Conservation (phyloP, 2,329 filamentous ascomycete genomes). For the Phoma sp. region DNA sequence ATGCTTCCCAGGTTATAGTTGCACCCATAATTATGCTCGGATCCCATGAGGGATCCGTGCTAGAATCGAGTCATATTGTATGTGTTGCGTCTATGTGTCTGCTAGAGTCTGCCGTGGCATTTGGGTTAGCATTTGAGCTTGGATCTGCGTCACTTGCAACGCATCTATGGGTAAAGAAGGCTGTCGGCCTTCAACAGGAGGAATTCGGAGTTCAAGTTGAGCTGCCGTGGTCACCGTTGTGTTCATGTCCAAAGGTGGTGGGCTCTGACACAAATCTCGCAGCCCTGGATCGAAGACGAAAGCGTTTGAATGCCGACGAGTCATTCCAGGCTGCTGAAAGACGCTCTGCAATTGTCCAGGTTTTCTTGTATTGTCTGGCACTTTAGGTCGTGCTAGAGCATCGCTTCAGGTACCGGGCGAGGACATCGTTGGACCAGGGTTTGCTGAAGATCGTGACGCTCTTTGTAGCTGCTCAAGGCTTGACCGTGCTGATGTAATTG, state of each 20-base stretch:
- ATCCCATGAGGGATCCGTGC: not conserved
- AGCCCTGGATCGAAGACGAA: not conserved
- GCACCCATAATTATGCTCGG: not conserved
- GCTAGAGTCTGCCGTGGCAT: not conserved
- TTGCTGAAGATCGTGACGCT: too few relatives aligned
- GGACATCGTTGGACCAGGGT: too few relatives aligned
- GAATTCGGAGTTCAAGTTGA: too few relatives aligned
- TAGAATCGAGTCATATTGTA: not conserved
- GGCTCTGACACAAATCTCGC: not conserved
- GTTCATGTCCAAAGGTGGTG: not conserved
- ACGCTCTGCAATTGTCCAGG: not conserved
- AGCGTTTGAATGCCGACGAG: not conserved
- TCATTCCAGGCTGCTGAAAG: slow-evolving; percentile 1
- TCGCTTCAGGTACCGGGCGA: too few relatives aligned
- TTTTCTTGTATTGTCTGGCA: not conserved
- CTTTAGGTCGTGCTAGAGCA: too few relatives aligned
- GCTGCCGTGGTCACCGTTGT: not conserved
- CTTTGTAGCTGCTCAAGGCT: not conserved
- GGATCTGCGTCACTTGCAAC: not conserved
- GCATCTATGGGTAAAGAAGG: too few relatives aligned
- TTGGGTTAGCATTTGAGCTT: too few relatives aligned
- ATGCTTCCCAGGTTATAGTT: not conserved
- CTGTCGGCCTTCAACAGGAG: too few relatives aligned
- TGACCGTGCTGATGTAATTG: not conserved
- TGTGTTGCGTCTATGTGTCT: not conserved